A percentile compares a stretch with the other conserved stretches of the same genome.
phyloP scores from a whole-genome alignment of 2,329 filamentous ascomycete genomes.

The Arthroderma uncinatum region DNA sequence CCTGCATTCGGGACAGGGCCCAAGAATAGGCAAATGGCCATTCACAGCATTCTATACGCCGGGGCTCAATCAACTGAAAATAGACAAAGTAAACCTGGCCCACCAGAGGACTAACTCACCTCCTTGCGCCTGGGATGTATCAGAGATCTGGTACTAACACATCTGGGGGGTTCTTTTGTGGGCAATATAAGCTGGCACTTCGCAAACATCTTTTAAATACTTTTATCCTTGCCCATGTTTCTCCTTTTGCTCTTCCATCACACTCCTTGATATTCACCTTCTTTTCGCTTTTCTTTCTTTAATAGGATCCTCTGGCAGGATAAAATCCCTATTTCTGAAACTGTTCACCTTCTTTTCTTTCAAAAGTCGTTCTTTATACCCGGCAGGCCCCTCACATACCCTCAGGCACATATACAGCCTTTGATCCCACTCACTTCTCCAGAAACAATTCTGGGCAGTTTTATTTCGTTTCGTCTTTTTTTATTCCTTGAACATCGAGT shows the following conservation, averaged over 20 bases:
- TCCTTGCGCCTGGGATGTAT: neutral
- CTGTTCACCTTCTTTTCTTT: neutral
- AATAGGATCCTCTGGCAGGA: neutral
- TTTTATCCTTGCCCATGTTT: neutral
- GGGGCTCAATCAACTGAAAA: neutral
- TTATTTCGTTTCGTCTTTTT: neutral
- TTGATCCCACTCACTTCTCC: neutral
- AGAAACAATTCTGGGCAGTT: neutral
- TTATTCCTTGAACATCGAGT: neutral
- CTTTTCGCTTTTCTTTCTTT: neutral
- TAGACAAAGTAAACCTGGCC: neutral
- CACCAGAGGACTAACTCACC: neutral
- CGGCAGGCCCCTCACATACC: neutral
- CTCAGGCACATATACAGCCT: neutral
- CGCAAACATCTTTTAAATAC: neutral
- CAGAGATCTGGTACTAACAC: neutral
- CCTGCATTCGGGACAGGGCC: neutral
- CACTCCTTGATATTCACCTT: neutral
- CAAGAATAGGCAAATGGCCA: neutral
- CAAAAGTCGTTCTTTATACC: neutral
- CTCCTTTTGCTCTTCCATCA: neutral
- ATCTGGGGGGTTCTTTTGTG: neutral
- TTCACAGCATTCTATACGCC: neutral
- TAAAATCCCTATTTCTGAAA: neutral
- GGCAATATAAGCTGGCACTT: neutral